Evolutionary conservation across 192 early-diverging fungal genomes (phyloP).

Genomic region (Nowakowskiella sp.): DNA sequence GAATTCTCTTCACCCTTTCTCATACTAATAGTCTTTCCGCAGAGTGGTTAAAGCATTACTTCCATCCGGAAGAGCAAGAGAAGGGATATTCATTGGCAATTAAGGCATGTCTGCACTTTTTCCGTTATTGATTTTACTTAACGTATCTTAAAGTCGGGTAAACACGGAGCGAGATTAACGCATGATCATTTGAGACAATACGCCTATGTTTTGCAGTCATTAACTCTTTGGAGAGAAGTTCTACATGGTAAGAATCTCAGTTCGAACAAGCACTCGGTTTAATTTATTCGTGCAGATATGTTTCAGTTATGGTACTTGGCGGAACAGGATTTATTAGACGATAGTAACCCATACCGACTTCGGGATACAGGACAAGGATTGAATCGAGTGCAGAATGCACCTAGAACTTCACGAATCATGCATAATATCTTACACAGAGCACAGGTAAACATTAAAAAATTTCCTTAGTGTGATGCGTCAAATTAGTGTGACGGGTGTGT

Average conservation of each 20-base stretch:
- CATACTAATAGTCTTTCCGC: conserved; percentile 11
- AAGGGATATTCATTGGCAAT: conserved; percentile 71
- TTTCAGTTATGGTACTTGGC: conserved; percentile 90
- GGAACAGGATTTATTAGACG: conserved; percentile 74
- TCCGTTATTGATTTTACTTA: background rate
- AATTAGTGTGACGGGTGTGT: no score
- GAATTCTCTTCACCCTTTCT: background rate
- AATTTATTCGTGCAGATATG: conserved; percentile 56
- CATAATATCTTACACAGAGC: conserved; percentile 85
- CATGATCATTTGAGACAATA: conserved; percentile 93
- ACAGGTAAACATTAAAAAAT: conserved; percentile 49
- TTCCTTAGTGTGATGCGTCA: no score
- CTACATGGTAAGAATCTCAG: conserved; percentile 44
- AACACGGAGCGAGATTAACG: conserved; percentile 77
- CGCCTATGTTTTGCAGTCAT: conserved; percentile 85
- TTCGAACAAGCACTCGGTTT: background rate
- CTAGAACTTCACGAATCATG: conserved; percentile 72
- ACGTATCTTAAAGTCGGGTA: conserved; percentile 42
- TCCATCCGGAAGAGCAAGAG: conserved; percentile 58
- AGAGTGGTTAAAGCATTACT: conserved; percentile 61
- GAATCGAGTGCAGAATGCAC: conserved; percentile 87
- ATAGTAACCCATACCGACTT: conserved; percentile 72
- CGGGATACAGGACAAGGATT: conserved; percentile 96
- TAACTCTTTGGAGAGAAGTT: conserved; percentile 93
- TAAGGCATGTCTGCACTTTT: conserved; percentile 15